Base-by-base conservation (phyloP, 371 early-diverging fungal species). In the Umbelopsis sp. region DNA sequence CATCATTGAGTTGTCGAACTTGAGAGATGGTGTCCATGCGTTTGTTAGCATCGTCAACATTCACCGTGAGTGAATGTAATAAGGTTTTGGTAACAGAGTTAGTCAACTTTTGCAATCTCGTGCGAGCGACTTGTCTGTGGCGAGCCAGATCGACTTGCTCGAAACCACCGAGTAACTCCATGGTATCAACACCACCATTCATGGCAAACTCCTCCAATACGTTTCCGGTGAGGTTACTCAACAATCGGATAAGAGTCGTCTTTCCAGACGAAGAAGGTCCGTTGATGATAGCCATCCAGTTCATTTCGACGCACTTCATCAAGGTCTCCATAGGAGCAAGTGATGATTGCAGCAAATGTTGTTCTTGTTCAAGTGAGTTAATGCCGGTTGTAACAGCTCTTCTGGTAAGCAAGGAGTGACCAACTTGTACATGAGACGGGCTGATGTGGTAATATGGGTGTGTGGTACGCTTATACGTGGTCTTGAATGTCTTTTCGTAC, bases 101-200 rank as follows among this genome's bases (percentile, higher is more conserved):
- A 2, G 70, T 71, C 46, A 80, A 46, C 12, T 68, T 53, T n/a
- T 71, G 67, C 22, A 84, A 73, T 1, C 70, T 72, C 25, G 84
- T 83, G 69, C 89, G 72, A 14, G 89, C 68, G 35, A 81, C 81
- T 44, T 89, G 84, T 44, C 88, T 83, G 72, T 95, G 93, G 25
- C 98, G 89, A 37, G 87, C 88, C 46, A 93, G 66, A 75, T 97
- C 97, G 18, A 96, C 91, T 72, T 99, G 98, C 76, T 99, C 98
- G 73, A 97, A 99, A 14, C 98, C 97, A 72, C 99, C 99, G 37
- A 99, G 76, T 3, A 99, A 76, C 74, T 99, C 99, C 82, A 96
- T 91, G 0, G 98, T 93, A 67, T 99, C 99, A 9, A 98, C 94
- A 14, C 93, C 92, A 44, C 90, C 88, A 76, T 97, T 97, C 96